Evolutionary conservation across 345 rosid species (phyloP), one percentile per base, ranked within the genome.

Genomic region (Nephelium lappaceum): DNA sequence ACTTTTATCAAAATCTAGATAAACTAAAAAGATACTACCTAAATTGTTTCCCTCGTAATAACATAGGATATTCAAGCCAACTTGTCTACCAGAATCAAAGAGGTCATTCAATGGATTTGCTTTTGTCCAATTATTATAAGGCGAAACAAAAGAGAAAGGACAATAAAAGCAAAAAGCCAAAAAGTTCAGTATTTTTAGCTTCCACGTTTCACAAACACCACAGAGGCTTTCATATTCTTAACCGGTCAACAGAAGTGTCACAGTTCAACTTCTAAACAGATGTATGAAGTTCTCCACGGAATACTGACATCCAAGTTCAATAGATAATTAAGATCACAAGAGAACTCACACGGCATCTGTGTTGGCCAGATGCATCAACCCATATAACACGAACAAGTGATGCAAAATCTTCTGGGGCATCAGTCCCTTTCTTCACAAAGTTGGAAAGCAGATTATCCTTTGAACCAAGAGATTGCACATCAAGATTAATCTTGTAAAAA

Each of bases 301-400:
- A 63, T 75, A 45, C 7, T 4, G 12, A 49, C 5, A 24, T 19
- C n/a, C 14, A 51, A 38, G 47, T 18, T 15, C 51, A 66, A 71
- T 72, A 62, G 70, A 78, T 24, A 67, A 77, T 21, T 6, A 51
- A 24, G 10, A 65, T 67, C 38, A 31, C 23, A 73, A 53, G 78
- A 73, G 64, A 77, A 83, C 97, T 87, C 80, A 93, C 99, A 11
- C 97, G 99, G 71, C 94, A 94, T 93, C 99, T 84, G 75, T 91
- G 93, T 79, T 94, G 99, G 81, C 99, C 99, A 75, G 98, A 94
- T 60, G 95, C 69, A 89, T 96, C 99, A 69, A 86, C 91, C 99
- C 98, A 96, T 51, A 96, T 80, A 64, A 94, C 25, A 51, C 99
- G 98, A 79, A 93, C 88, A 80, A 94, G 81, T 5, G 89, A 88